Evolutionary conservation across 2,329 filamentous ascomycete species (phyloP), one percentile per base, ranked within the genome.

Genomic region (Leptographium galeiforme): DNA sequence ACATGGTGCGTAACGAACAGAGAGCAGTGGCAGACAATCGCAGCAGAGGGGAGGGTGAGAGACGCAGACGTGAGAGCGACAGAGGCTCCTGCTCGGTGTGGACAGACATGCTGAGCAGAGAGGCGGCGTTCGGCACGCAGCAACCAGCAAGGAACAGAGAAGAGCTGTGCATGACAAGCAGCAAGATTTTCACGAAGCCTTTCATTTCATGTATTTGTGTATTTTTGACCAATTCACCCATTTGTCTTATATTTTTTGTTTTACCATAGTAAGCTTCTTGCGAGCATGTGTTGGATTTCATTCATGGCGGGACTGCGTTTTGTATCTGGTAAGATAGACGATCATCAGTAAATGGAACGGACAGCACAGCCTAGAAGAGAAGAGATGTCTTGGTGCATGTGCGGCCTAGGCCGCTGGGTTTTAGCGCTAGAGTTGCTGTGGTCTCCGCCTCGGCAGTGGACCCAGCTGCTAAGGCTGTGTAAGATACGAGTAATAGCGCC

Each of bases 1-100:
- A 52, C 46, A 48, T 36, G 50, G 51, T 52, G 48, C 51, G 52
- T 57, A 48, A 58, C 41, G 55, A 50, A 32, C 50, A 49, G 44
- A 33, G 18, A 52, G 33, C 4, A 38, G 32, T 11, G 25, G 13
- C 18, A 19, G 13, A 44, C 11, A 25, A 25, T 30, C 10, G 41
- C 19, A 44, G 19, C 41, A 14, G 19, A 19, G 40, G 40, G 41
- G 12, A 6, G 18, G 25, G 41, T 2, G 18, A 44, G 41, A 44
- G 8, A 2, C 25, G 19, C 13, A 45, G 30, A 13, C 5, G 8
- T 32, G 43, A n/a, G 25, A 12, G 30, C 12, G 6, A 16, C 12
- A 11, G 7, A 19, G 10, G n/a, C 43, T 30, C 19, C 11, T 4
- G n/a, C 11, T 2, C 19, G 14, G 43, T 32, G 12, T 32, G 43